Base-by-base conservation (phyloP, 192 early-diverging fungal species). In the Linnemannia hyalina region DNA sequence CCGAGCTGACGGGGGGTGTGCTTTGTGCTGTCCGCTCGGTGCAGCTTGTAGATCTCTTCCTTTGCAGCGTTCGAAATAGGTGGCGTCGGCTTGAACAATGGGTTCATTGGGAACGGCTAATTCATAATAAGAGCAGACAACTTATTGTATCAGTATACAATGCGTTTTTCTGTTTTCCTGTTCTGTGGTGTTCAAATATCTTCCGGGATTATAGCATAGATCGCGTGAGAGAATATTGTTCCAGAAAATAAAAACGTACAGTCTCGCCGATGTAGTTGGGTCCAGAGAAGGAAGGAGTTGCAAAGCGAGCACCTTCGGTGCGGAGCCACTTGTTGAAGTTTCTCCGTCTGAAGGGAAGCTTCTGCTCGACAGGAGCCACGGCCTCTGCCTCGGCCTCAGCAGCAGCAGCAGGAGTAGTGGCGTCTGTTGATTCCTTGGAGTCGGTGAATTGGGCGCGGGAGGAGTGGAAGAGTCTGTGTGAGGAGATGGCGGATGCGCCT, bases 81-180 rank as follows among this genome's bases (percentile, higher is more conserved):
- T 40, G 95, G 88, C 81, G 90, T 83, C 15, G 96, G 95, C 70
- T 92, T 93, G 92, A 97, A 99, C 57, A 90, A 86, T 20, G 96
- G 97, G 85, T 99, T 99, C 91, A 97, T 92, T 10, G 97, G 97
- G 90, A 98, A 99, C 44, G 98, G 98, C 89, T 90, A 88, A 9
- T 26, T 20, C 54, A 18, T 38, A 10, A 69, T n/a, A 55, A 38
- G 69, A 36, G 80, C 38, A 65, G 35, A 26, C 2, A 2, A 16
- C 32, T 9, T 15, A 2, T 3, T 13, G 60, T 29, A 29, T 65
- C 26, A 65, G 60, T 16, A 10, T 26, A n/a, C n/a, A 10, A 65
- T 15, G 11, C 10, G 2, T 32, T 29, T 32, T 15, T 3, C 5
- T 23, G 9, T 29, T 15, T 63, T 9, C 26, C 23, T n/a, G 4